Evolutionary conservation across 1,284 basidiomycete genomes (phyloP).

Genomic region (Heliocybe sulcata): DNA sequence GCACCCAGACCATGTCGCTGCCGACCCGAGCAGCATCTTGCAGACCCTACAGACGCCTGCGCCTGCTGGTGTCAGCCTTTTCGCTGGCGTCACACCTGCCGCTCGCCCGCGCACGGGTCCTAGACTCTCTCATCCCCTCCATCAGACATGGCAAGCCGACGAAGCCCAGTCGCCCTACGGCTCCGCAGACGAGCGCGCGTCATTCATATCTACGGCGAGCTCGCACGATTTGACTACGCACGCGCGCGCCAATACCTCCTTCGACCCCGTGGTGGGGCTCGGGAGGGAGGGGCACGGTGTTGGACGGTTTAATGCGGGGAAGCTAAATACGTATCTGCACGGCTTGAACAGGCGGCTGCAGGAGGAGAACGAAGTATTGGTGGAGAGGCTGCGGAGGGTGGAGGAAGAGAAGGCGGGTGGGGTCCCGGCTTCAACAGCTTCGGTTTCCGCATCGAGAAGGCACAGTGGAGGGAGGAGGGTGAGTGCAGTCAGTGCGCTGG

Average conservation of each 20-base stretch:
- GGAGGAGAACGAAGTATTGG: slow-evolving; percentile 70
- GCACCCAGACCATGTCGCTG: slow-evolving; percentile 36
- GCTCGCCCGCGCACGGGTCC: slow-evolving; percentile 22
- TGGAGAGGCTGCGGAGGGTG: slow-evolving; percentile 38
- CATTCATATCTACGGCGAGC: slow-evolving; percentile 72
- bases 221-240: slow-evolving; percentile 81
- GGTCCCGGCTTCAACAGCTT: slow-evolving; percentile 4
- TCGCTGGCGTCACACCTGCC: slow-evolving; percentile 58
- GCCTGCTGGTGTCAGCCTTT: slow-evolving; percentile 14
- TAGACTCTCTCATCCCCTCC: slow-evolving; percentile 50
- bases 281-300: slow-evolving; percentile 49
- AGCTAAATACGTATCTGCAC: slow-evolving; percentile 77
- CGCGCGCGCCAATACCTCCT: slow-evolving; percentile 75
- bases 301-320: slow-evolving; percentile 72
- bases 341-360: slow-evolving; percentile 72
- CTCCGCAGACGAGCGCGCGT: slow-evolving; percentile 34
- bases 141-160: slow-evolving; percentile 32
- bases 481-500: slow-evolving; percentile 44
- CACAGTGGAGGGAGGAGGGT: slow-evolving; percentile 28
- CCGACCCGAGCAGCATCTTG: slow-evolving; percentile 4
- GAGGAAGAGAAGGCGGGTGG: slow-evolving; percentile 34
- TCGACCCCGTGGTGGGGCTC: slow-evolving; percentile 71
- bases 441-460: slow-evolving; percentile 21
- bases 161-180: slow-evolving; percentile 17
- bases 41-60: background rate